These are phyloP conservation scores for Morella rubra DNA, from an alignment of 306 rosid genomes.

Conservation along the genomic window DNA sequence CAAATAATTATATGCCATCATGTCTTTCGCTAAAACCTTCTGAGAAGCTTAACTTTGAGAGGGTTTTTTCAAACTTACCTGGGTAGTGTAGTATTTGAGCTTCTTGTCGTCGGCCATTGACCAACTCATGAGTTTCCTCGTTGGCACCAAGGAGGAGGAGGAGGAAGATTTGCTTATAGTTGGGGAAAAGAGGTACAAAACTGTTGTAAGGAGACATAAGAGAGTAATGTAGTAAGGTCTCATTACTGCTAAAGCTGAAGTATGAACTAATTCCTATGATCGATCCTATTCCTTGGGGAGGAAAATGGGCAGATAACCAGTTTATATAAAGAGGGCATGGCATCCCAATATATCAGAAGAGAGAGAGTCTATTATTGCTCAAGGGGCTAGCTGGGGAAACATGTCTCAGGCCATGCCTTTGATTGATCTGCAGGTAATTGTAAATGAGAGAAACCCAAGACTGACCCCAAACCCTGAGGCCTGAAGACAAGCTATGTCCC, in stretches of 20 bases:
- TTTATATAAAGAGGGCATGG: constrained; percentile 47
- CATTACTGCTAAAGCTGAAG: constrained; percentile 45
- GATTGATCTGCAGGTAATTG: constrained; percentile 47
- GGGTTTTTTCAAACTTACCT: constrained; percentile 39
- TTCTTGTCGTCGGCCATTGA: constrained; percentile 16
- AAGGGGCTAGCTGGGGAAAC: constrained; percentile 49
- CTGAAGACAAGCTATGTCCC: constrained; percentile 20
- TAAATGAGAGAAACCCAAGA: constrained; percentile 25
- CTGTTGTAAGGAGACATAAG: constrained; percentile 47
- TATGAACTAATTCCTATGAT: constrained; percentile 4
- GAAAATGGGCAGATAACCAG: constrained; percentile 34
- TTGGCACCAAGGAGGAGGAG: constrained; percentile 24
- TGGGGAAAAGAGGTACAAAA: constrained; percentile 46
- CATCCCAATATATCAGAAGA: constrained; percentile 12
- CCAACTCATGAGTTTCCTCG: constrained; percentile 47
- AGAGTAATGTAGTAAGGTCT: constrained; percentile 45
- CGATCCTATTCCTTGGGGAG: constrained; percentile 23
- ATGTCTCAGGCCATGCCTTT: constrained; percentile 61
- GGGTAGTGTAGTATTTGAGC: constrained; percentile 23
- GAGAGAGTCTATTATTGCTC: constrained; percentile 56
- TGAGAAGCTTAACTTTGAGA: constrained; percentile 4
- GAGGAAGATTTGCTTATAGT: constrained; percentile 15
- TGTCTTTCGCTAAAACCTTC: background rate
- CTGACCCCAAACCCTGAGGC: constrained; percentile 6
- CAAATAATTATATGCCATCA: background rate